phyloP scores from a whole-genome alignment of 805 yeast species.

The Candida caryicola region DNA sequence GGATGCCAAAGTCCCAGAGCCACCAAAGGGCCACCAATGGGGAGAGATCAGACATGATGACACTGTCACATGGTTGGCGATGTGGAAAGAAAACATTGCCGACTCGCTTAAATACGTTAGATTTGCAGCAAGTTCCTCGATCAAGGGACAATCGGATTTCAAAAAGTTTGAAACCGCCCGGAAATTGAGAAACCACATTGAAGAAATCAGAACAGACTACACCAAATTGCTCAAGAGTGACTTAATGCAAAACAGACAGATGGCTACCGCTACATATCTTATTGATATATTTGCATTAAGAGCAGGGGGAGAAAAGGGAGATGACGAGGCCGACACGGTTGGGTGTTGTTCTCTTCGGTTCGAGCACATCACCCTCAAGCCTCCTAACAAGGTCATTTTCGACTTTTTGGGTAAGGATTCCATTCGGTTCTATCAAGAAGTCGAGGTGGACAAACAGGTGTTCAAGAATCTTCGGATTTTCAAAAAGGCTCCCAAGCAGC shows the following conservation, averaged over 20 bases:
- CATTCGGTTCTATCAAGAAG: constrained; percentile 87
- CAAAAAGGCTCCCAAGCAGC: constrained; percentile 83
- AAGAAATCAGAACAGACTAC: constrained; percentile 72
- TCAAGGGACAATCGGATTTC: constrained; percentile 87
- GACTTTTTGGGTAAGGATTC: constrained; percentile 97
- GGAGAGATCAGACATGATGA: constrained; percentile 85
- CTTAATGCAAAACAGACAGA: constrained; percentile 81
- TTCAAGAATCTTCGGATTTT: constrained; percentile 84
- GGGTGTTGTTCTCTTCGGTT: constrained; percentile 93
- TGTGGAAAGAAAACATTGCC: constrained; percentile 93
- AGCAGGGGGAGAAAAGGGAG: constrained; percentile 98
- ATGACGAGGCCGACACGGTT: constrained; percentile 96
- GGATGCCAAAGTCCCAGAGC: constrained; percentile 68
- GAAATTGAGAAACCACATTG: constrained; percentile 71
- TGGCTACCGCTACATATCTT: constrained; percentile 90
- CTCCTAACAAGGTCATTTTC: constrained; percentile 82
- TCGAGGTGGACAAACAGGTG: constrained; percentile 87
- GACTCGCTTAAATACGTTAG: constrained; percentile 83
- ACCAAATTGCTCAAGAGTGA: constrained; percentile 63
- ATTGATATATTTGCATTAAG: constrained; percentile 91
- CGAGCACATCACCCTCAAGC: constrained; percentile 83
- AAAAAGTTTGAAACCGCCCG: constrained; percentile 94
- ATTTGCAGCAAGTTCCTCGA: constrained; percentile 84
- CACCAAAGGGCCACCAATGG: constrained; percentile 90
- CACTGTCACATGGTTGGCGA: constrained; percentile 92